Conservation (phyloP, 331 rosid genomes). For the Stylosanthes scabra region DNA sequence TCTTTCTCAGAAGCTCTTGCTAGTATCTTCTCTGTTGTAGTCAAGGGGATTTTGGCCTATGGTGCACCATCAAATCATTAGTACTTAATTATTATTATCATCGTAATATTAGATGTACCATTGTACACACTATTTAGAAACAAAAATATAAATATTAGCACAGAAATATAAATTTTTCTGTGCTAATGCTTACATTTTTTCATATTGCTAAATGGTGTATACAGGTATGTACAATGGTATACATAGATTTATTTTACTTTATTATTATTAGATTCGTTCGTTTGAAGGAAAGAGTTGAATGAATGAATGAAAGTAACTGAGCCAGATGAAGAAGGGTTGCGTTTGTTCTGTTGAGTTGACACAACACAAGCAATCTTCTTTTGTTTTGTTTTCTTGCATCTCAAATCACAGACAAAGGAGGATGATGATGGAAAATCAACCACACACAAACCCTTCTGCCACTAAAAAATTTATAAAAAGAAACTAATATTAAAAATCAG, state of each 20-base stretch:
- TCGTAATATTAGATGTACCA: too few species aligned
- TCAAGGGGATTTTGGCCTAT: constrained; percentile 72
- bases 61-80: constrained; percentile 17
- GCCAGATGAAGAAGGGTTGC: constrained; percentile 70
- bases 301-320: constrained; percentile 45
- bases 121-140: too few species aligned
- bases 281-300: constrained; percentile 12
- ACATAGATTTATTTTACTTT: too few species aligned
- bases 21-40: constrained; percentile 82
- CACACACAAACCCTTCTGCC: constrained; percentile 57
- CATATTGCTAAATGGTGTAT: too few species aligned
- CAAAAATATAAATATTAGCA: too few species aligned
- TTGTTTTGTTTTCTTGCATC: constrained; percentile 49
- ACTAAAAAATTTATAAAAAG: neutral
- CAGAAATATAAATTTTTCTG: too few species aligned
- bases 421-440: constrained; percentile 50
- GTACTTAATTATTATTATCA: too few species aligned
- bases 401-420: constrained; percentile 32
- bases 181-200: too few species aligned
- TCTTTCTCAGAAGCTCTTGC: constrained; percentile 67
- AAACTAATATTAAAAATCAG: neutral
- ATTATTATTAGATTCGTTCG: neutral
- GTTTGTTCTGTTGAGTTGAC: constrained; percentile 64
- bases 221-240: too few species aligned
- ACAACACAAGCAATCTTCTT: constrained; percentile 60